phyloP scores from a whole-genome alignment of 106 monocot genomes.

The Platanthera zijinensis region DNA sequence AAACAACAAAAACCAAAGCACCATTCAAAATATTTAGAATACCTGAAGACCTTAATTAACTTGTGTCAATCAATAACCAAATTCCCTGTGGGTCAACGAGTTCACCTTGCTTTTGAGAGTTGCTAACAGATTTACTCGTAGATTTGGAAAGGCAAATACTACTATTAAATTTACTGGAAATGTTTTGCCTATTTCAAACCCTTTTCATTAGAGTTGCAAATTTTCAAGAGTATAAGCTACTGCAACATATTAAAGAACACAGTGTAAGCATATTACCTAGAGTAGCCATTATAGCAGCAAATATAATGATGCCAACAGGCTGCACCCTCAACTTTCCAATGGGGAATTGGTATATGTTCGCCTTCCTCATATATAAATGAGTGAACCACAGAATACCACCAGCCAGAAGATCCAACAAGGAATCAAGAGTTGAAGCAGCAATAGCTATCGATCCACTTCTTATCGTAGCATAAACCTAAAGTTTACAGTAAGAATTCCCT shows the following conservation, averaged over 20 bases:
- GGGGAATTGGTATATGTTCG: constrained; percentile 77
- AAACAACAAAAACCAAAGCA: too few relatives aligned
- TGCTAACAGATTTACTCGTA: neutral
- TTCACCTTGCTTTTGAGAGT: too few relatives aligned
- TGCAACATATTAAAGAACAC: neutral
- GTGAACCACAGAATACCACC: constrained; percentile 94
- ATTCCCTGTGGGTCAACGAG: too few relatives aligned
- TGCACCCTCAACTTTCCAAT: constrained; percentile 85
- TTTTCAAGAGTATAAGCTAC: neutral
- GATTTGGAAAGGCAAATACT: neutral
- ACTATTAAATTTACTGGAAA: neutral
- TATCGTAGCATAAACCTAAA: constrained; percentile 70
- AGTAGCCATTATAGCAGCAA: constrained; percentile 87
- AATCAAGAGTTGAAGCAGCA: constrained; percentile 89
- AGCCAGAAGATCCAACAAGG: constrained; percentile 81
- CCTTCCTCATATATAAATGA: constrained; percentile 74
- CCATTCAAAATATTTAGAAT: too few relatives aligned
- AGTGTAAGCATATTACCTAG: constrained; percentile 31
- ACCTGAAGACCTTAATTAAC: too few relatives aligned
- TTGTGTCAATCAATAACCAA: too few relatives aligned
- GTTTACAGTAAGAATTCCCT: neutral
- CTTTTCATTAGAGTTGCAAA: neutral
- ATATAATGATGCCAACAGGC: constrained; percentile 81
- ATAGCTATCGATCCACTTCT: constrained; percentile 82
- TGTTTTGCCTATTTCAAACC: neutral